Evolutionary conservation across 1,284 basidiomycete genomes (phyloP).

Genomic region (Cystobasidiaceae sp.): DNA sequence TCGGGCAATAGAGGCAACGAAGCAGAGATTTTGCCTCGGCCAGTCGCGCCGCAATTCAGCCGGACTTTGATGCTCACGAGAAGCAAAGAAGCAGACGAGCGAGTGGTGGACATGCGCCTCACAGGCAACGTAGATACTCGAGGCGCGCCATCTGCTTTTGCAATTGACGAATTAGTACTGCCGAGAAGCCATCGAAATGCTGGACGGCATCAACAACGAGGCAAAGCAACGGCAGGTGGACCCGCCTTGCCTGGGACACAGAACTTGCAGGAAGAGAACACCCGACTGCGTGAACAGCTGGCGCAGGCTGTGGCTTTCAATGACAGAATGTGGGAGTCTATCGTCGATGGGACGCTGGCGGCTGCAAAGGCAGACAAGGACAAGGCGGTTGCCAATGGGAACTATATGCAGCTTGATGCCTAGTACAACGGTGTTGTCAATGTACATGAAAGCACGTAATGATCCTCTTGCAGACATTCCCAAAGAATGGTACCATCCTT

Average conservation of each 20-base stretch:
- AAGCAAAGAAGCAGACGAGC: conserved; percentile 18
- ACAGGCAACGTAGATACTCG: not conserved
- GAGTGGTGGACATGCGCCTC: conserved; percentile 9
- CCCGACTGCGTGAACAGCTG: conserved; percentile 33
- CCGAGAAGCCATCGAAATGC: too few species aligned
- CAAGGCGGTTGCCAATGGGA: not conserved
- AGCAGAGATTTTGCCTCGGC: conserved; percentile 17
- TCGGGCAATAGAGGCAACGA: conserved; percentile 2
- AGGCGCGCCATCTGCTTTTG: not conserved
- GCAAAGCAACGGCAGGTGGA: not conserved
- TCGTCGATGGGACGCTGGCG: conserved; percentile 35
- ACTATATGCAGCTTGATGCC: too few species aligned
- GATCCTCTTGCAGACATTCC: too few species aligned
- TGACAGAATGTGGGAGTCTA: conserved; percentile 39
- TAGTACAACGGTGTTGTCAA: too few species aligned
- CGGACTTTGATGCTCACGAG: not conserved
- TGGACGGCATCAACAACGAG: too few species aligned
- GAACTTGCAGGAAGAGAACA: conserved; percentile 34
- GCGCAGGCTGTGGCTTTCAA: conserved; percentile 34
- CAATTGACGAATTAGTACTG: conserved; percentile 6
- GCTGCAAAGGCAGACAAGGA: conserved; percentile 6
- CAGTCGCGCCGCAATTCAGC: conserved; percentile 20
- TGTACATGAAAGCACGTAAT: too few species aligned
- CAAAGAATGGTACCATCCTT: too few species aligned
- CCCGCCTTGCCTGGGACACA: too few species aligned